These are phyloP conservation scores for Venturia pyrina DNA, from an alignment of 2,329 filamentous ascomycete species.

Conservation along the genomic window DNA sequence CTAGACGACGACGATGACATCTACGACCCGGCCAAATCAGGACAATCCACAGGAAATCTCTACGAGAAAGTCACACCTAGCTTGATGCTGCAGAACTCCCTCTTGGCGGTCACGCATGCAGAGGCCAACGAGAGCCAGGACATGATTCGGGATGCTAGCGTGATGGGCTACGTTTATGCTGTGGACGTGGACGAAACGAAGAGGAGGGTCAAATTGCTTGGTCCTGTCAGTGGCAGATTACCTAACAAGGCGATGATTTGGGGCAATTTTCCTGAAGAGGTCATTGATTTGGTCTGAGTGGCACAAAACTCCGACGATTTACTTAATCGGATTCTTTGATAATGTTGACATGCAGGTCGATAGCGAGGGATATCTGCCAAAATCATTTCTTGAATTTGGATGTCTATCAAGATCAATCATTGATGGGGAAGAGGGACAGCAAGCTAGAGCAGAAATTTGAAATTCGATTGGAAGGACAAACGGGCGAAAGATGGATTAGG, in stretches of 20 bases:
- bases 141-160: slow-evolving; percentile 65
- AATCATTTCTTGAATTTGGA: too few species aligned
- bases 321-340: too few species aligned
- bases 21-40: slow-evolving; percentile 26
- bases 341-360: too few species aligned
- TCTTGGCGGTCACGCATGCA: slow-evolving; percentile 78
- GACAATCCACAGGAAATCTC: slow-evolving; percentile 24
- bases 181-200: slow-evolving; percentile 82
- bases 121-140: slow-evolving; percentile 58
- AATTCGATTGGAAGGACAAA: background rate
- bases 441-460: too few species aligned
- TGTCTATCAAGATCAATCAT: too few species aligned
- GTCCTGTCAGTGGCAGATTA: slow-evolving; percentile 72
- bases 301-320: background rate
- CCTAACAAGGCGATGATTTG: slow-evolving; percentile 72
- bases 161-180: slow-evolving; percentile 90
- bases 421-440: too few species aligned
- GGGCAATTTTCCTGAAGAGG: slow-evolving; percentile 79
- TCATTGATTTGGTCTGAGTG: slow-evolving; percentile 55
- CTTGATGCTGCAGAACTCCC: slow-evolving; percentile 63
- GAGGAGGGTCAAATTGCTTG: slow-evolving; percentile 68
- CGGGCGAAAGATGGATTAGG: background rate
- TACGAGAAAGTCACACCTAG: slow-evolving; percentile 58
- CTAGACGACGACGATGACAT: slow-evolving; percentile 35
- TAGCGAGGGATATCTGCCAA: too few species aligned